These are phyloP conservation scores for Dinochytrium kinnereticum DNA, from an alignment of 371 early-diverging fungal genomes.

Conservation along the genomic window DNA sequence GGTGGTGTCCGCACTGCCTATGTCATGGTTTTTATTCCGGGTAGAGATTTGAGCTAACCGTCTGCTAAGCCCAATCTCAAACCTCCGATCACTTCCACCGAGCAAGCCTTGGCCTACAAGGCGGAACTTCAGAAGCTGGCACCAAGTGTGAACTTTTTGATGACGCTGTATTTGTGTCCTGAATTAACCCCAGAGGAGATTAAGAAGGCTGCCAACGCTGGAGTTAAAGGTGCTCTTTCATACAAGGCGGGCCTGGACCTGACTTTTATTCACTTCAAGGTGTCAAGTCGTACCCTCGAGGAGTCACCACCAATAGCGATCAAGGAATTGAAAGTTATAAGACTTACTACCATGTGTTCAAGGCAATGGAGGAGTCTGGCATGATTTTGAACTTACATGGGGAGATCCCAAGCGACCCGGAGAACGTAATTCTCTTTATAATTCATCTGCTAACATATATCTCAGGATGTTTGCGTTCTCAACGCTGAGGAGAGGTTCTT, in stretches of 20 bases:
- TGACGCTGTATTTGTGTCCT: constrained; percentile 92
- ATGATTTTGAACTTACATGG: constrained; percentile 97
- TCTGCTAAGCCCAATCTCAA: constrained; percentile 85
- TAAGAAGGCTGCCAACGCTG: constrained; percentile 80
- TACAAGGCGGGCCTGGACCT: not conserved
- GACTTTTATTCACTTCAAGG: constrained; percentile 51
- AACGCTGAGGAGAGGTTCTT: constrained; percentile 96
- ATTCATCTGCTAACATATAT: not conserved
- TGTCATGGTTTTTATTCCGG: constrained; percentile 77
- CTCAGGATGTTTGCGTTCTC: constrained; percentile 84
- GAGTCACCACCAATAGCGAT: constrained; percentile 97
- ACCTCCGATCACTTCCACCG: constrained; percentile 88
- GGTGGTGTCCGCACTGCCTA: constrained; percentile 90
- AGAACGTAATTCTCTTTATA: constrained; percentile 52
- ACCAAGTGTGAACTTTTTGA: constrained; percentile 85
- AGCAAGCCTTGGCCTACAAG: constrained; percentile 86
- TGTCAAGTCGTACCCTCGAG: constrained; percentile 96
- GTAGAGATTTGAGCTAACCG: not conserved
- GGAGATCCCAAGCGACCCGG: constrained; percentile 87
- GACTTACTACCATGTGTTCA: constrained; percentile 89
- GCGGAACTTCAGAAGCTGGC: constrained; percentile 78
- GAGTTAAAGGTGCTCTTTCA: constrained; percentile 70
- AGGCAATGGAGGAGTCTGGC: constrained; percentile 92
- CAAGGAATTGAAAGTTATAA: constrained; percentile 91
- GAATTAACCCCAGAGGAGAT: constrained; percentile 91